Evolutionary conservation across 306 rosid genomes (phyloP).

Genomic region (Cicer cuneatum): DNA sequence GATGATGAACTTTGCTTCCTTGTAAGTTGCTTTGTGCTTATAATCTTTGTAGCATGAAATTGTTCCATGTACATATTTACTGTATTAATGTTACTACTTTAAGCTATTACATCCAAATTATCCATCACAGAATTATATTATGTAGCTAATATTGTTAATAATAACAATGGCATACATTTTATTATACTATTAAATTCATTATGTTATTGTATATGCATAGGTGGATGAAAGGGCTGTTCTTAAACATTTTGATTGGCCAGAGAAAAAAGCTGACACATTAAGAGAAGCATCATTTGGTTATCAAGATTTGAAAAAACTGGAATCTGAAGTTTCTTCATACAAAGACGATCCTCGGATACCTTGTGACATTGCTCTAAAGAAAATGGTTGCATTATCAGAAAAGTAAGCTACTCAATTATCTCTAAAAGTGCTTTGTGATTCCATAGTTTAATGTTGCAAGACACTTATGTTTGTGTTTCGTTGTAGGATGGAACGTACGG

Average conservation of each 20-base stretch:
- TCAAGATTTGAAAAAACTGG: conserved; percentile 85
- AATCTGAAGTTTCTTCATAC: conserved; percentile 80
- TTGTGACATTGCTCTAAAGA: conserved; percentile 85
- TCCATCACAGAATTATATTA: not conserved
- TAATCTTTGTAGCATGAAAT: conserved; percentile 4
- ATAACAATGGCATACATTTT: not conserved
- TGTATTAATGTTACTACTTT: not conserved
- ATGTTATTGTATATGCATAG: conserved; percentile 48
- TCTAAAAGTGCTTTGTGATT: not conserved
- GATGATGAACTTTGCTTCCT: conserved; percentile 99
- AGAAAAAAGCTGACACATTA: conserved; percentile 95
- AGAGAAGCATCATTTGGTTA: conserved; percentile 95
- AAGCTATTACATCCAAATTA: not conserved
- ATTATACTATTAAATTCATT: not conserved
- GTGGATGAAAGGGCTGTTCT: conserved; percentile 98
- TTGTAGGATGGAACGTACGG: conserved; percentile 89
- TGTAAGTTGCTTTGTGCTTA: conserved; percentile 55
- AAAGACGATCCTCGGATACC: conserved; percentile 76
- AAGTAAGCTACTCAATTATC: conserved; percentile 59
- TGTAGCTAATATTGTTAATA: not conserved
- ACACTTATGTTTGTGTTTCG: conserved; percentile 9
- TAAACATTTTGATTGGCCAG: conserved; percentile 98
- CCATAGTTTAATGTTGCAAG: not conserved
- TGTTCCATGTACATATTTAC: not conserved
- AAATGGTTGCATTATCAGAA: conserved; percentile 90